Base-by-base conservation (phyloP, 108 stramenopile species). In the Nannochloropsis salina region DNA sequence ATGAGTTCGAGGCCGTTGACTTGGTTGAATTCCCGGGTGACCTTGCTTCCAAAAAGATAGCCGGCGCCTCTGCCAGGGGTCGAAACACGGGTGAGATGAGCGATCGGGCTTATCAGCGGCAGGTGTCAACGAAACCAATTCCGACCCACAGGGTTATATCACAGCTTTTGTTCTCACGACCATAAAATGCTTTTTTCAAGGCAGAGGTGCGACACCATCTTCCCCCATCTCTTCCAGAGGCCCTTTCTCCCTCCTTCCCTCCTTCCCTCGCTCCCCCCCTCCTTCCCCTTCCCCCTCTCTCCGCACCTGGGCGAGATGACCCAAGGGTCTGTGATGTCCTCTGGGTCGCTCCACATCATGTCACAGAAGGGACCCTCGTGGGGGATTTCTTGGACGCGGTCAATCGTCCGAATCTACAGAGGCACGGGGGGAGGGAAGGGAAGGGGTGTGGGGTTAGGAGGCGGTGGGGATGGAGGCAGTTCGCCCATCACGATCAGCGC, bases 281-380 rank as follows among this genome's bases (percentile, higher is more conserved):
- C n/a, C n/a, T n/a, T n/a, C n/a, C n/a, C n/a, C n/a, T n/a, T n/a
- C n/a, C 3, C 61, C 47, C 12, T 12, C 47, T 12, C n/a, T 5
- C 61, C 61, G 15, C 61, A 74, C 61, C 84, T 22, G 12, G 84
- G 84, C 44, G 82, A 83, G 87, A 87, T 88, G 45, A 84, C 45
- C 84, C 87, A 88, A 11, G 84, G 80, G 42, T 84, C 87, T 31
- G 40, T 85, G 80, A 97, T 94, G 90, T 97, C 96, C 86, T 98
- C 96, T 21, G 98, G 97, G 91, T 98, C 97, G n/a, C 61, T 74
- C 97, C 97, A 99, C 80, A 99, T 87, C 86, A 99, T 92, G 86
- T 99, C 97, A 4, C 61, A 74, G n/a, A 97, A 96, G 44, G 97
- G 95, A 18, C 98, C 97, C 88, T 98, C 97, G 87, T 97, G 96